Percentiles rank a stretch among this genome's conserved stretches.
Evolutionary conservation across 805 yeast species (phyloP).

Genomic region (Kodamaea laetipori): DNA sequence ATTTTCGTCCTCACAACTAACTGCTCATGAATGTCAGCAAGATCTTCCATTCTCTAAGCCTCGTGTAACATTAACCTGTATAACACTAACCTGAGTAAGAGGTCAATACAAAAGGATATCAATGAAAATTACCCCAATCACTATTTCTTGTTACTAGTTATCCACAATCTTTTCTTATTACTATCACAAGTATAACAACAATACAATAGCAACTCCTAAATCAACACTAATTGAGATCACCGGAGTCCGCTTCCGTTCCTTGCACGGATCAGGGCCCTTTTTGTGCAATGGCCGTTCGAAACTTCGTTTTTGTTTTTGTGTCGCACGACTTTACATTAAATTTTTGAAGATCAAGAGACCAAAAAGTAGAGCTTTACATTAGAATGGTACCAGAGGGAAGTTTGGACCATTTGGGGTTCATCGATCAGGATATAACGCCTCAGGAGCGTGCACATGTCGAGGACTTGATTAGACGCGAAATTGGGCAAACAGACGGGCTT

Average conservation of each 20-base stretch:
- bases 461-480: constrained; percentile 32
- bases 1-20: too few relatives aligned
- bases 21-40: too few relatives aligned
- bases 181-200: too few relatives aligned
- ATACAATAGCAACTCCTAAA: too few relatives aligned
- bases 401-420: constrained; percentile 9
- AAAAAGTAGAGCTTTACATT: neutral
- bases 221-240: too few relatives aligned
- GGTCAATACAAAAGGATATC: too few relatives aligned
- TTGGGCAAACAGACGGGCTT: constrained; percentile 14
- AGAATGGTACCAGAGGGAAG: constrained; percentile 4
- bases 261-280: neutral
- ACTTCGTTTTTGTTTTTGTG: neutral
- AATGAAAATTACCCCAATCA: too few relatives aligned
- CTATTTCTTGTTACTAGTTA: too few relatives aligned
- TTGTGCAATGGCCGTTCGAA: constrained; percentile 2
- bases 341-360: neutral
- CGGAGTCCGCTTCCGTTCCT: neutral
- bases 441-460: constrained; percentile 41
- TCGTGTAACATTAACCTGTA: too few relatives aligned
- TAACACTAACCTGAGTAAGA: too few relatives aligned
- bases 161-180: too few relatives aligned
- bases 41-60: too few relatives aligned
- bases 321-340: neutral
- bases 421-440: constrained; percentile 2